Evolutionary conservation across 2,329 filamentous ascomycete species (phyloP).

Genomic region (Paraphaeosphaeria sporulosa): DNA sequence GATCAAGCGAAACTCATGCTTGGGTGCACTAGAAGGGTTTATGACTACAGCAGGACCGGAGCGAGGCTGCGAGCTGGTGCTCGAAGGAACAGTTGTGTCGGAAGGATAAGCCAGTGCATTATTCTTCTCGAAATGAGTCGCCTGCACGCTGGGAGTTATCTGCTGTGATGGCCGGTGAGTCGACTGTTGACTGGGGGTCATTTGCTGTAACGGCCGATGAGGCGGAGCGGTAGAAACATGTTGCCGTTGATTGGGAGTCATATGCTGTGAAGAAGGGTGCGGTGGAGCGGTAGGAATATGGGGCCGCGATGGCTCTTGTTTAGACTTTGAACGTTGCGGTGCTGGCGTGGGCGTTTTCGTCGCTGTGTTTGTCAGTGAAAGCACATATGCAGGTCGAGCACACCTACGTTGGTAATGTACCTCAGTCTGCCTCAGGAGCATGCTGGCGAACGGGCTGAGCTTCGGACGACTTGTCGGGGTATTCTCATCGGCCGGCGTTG

Average conservation of each 20-base stretch:
- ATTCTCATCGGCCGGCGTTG: constrained; percentile 29
- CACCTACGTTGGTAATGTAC: constrained; percentile 46
- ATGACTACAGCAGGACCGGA: constrained; percentile 57
- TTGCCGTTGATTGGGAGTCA: constrained; percentile 1
- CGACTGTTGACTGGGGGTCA: constrained; percentile 9
- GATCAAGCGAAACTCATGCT: constrained; percentile 51
- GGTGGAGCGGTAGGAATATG: constrained; percentile 20
- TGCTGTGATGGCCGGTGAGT: constrained; percentile 21
- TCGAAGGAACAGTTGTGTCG: constrained; percentile 23
- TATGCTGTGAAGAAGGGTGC: constrained; percentile 20
- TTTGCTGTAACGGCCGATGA: constrained; percentile 20
- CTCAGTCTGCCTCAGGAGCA: constrained; percentile 57
- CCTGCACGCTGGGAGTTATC: constrained; percentile 18
- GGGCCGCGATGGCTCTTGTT: constrained; percentile 19
- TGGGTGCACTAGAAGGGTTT: constrained; percentile 51
- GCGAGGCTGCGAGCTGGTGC: constrained; percentile 27
- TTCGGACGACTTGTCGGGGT: constrained; percentile 25
- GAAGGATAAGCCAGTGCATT: constrained; percentile 22
- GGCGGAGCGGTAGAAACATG: neutral
- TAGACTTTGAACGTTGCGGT: constrained; percentile 21
- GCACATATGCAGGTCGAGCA: neutral
- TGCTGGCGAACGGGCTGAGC: constrained; percentile 62
- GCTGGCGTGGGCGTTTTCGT: constrained; percentile 16
- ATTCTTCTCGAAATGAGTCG: constrained; percentile 24
- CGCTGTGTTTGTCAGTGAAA: constrained; percentile 30